Evolutionary conservation across 2,329 filamentous ascomycete species (phyloP), one percentile per base, ranked within the genome.

Genomic region (Botryosphaeria dothidea): DNA sequence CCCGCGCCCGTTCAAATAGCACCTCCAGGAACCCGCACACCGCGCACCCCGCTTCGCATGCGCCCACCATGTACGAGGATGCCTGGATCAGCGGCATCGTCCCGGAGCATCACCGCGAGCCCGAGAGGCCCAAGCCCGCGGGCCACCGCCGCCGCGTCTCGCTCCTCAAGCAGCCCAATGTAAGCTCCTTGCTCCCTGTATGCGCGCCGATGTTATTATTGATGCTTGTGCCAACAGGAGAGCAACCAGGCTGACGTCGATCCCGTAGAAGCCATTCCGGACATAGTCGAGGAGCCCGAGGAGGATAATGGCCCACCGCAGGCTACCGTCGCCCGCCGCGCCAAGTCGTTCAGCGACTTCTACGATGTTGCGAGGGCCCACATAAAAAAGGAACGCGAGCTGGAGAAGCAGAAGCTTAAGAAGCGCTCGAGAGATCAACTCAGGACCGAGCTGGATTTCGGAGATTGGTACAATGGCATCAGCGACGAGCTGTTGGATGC

Each of bases 331-430:
- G 78, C 84, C 49, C 84, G 88, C 66, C 85, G 92, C 74, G 87
- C 90, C 57, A 90, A 88, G 71, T 94, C 91, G n/a, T 91, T 91
- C 77, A 90, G 89, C 69, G 88, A 92, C 77, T 91, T 93, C 75
- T 89, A 91, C 79, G 82, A 87, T 71, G 85, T 87, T 38, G 85
- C 86, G 64, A 82, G 82, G 61, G 82, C 84, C 17, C 85, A 87
- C 68, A 73, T 88, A 38, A 80, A 81, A 58, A 86, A 85, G 71
- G 84, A 87, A 71, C 77, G 74, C 60, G 70, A 68, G 4, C 62
- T 74, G 62, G 77, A 78, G 69, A 82, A 75, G 66, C 80, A 75
- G 68, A 79, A 73, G 67, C 75, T 72, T 71, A 77, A 72, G 66
- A 79, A 72, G 72, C 80, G 74, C 64, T 68, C 71, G 49, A 68